Base-by-base conservation (phyloP, 73 alveolate species). In the Tetrahymena borealis region DNA sequence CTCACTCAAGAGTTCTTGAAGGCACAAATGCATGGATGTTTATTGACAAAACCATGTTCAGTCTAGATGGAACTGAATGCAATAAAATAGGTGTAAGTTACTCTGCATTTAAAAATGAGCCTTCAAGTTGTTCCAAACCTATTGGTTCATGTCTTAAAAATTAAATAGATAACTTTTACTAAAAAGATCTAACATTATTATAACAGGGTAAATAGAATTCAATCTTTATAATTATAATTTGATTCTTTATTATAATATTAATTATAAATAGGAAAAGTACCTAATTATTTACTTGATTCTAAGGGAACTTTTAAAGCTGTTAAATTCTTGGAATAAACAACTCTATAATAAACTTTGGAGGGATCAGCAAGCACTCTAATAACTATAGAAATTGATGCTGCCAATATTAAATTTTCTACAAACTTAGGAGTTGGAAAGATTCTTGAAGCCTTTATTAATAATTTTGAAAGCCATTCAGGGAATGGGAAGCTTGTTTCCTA, bases 21-120 rank as follows among this genome's bases (percentile, higher is more conserved):
- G 97, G 96, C 0, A 43, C 36, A 11, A 11, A 79, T 10, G 91
- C 93, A 35, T 94, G 97, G 97, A 95, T 96, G 98, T 39, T 95
- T 36, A 77, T 96, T n/a, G 97, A 94, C 91, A 94, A 93, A 92
- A 94, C 37, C 4, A 79, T 91, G 78, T 95, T 96, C 41, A 92
- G 95, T 36, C 31, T 95, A 35, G 96, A 94, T 92, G 98, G 98
- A 1, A 93, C 91, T 39, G 91, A 96, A 91, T 96, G 98, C 92
- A 96, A 96, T 90, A 95, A 95, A 94, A 94, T 96, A 4, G 98
- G 98, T 4, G 95, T 96, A 3, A 91, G 98, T 24, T 96, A 91
- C 78, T 40, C 78, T 40, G 98, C 97, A 1, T 96, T 96, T 91
- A 90, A 94, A 43, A 42, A 79, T 32, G 97, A 96, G 78, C 79